phyloP scores from a whole-genome alignment of 75 land plant species.

The Pinus albicaulis region DNA sequence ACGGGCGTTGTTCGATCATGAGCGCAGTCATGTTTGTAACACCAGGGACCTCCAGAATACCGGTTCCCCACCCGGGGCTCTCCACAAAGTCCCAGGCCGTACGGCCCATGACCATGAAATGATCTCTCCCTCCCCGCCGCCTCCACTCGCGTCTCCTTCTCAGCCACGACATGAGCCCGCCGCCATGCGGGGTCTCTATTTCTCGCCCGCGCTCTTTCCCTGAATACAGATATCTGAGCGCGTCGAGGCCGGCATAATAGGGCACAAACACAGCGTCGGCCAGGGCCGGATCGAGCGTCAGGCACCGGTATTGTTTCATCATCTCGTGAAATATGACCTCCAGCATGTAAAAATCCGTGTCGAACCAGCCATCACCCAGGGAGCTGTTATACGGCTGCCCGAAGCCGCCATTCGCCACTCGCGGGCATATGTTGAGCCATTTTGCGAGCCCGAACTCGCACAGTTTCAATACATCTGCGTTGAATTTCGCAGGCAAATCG shows the following conservation, averaged over 20 bases:
- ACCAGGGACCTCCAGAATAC: background rate
- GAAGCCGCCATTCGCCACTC: no score
- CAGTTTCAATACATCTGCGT: background rate
- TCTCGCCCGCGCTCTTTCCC: no score
- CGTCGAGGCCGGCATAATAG: slow-evolving; percentile 10
- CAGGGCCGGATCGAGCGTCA: no score
- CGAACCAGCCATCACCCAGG: no score
- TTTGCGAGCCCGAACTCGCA: slow-evolving; percentile 4
- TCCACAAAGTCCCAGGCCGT: background rate
- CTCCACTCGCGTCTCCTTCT: no score
- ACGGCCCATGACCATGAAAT: no score
- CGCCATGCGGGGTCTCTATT: no score
- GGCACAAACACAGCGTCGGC: slow-evolving; percentile 13
- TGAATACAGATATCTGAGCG: no score
- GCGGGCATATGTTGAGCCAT: background rate
- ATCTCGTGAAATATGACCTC: slow-evolving; percentile 13
- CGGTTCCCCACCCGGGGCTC: background rate
- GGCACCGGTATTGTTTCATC: slow-evolving; percentile 3
- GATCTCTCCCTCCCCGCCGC: no score
- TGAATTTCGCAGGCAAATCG: slow-evolving; percentile 15
- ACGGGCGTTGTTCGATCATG: slow-evolving; percentile 11
- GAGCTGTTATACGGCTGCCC: no score
- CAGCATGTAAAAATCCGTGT: slow-evolving; percentile 12
- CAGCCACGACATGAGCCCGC: no score
- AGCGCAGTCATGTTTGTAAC: background rate